Conservation (phyloP, 805 yeast species). For the Jamesozyma hellenica region DNA sequence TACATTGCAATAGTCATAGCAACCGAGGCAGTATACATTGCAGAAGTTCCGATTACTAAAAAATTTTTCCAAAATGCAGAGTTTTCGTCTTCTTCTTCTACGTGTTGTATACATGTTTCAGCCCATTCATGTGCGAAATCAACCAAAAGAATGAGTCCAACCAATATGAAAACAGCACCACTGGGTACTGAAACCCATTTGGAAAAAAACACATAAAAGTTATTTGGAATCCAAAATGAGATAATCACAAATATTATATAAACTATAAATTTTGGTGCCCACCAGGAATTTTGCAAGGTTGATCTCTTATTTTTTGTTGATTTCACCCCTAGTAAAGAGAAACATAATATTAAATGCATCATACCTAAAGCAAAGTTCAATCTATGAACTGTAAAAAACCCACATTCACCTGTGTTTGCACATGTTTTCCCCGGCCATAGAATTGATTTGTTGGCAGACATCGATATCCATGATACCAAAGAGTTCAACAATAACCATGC, state of each 20-base stretch:
- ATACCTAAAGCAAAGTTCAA: conserved; percentile 79
- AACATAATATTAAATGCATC: conserved; percentile 64
- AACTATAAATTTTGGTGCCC: conserved; percentile 64
- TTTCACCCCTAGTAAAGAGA: conserved; percentile 58
- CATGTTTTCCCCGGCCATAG: conserved; percentile 69
- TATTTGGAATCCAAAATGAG: conserved; percentile 77
- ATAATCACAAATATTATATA: conserved; percentile 49
- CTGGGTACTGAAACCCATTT: conserved; percentile 78
- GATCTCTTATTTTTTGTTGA: conserved; percentile 73
- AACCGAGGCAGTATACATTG: conserved; percentile 70
- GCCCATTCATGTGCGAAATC: conserved; percentile 99
- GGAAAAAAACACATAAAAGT: conserved; percentile 82
- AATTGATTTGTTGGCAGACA: conserved; percentile 70
- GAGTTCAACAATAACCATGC: conserved; percentile 66
- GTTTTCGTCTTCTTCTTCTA: conserved; percentile 65
- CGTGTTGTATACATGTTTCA: conserved; percentile 82
- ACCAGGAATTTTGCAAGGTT: conserved; percentile 80
- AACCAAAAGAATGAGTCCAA: conserved; percentile 81
- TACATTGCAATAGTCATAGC: conserved; percentile 72
- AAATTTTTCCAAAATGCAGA: conserved; percentile 64
- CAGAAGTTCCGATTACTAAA: conserved; percentile 74
- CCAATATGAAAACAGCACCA: conserved; percentile 75
- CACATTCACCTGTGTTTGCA: conserved; percentile 75
- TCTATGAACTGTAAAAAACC: conserved; percentile 91
- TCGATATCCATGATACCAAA: conserved; percentile 76